Base-by-base conservation (phyloP, 345 rosid species). In the Noccaea caerulescens region DNA sequence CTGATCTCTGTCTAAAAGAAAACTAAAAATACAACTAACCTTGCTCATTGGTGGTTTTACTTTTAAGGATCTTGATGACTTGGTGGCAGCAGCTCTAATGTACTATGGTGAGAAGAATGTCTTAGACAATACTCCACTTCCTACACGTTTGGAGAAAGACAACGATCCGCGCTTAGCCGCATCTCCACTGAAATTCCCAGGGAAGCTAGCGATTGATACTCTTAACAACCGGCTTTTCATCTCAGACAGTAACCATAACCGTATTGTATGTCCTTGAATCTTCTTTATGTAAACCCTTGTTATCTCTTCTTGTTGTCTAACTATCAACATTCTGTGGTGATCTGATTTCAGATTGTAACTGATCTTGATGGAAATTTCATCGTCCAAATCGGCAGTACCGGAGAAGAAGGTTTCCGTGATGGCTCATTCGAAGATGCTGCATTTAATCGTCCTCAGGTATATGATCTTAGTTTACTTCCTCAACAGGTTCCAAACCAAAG, bases 211-310 rank as follows among this genome's bases (percentile, higher is more conserved):
- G 0, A 72, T 91, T 69, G 98, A 93, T 82, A 68, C 80, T 42
- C 87, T 90, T 77, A 93, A 90, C 84, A 88, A 86, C 58, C 82
- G 98, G 43, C 86, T 93, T 34, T 93, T 93, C 82, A 88, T 93
- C 77, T 91, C 97, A 46, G 98, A 93, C 77, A 88, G 98, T 78
- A 90, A 93, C 81, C 98, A 93, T 71, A 90, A 93, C 82, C 92
- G 97, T 72, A 87, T 90, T 51, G 98, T 90, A 87, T 13, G 78
- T 45, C 81, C 65, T 68, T 79, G 38, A 20, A 7, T n/a, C 30
- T 41, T n/a, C 30, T 41, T 14, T 58, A 18, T 36, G 1, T 27
- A 20, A 2, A 32, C 10, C 45, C 12, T 46, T 71, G 33, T n/a
- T 55, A 27, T 69, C 51, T 49, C 57, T 39, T 69, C 27, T 53